Evolutionary conservation across 2,329 filamentous ascomycete genomes (phyloP).

Genomic region (Saccharata proteae): DNA sequence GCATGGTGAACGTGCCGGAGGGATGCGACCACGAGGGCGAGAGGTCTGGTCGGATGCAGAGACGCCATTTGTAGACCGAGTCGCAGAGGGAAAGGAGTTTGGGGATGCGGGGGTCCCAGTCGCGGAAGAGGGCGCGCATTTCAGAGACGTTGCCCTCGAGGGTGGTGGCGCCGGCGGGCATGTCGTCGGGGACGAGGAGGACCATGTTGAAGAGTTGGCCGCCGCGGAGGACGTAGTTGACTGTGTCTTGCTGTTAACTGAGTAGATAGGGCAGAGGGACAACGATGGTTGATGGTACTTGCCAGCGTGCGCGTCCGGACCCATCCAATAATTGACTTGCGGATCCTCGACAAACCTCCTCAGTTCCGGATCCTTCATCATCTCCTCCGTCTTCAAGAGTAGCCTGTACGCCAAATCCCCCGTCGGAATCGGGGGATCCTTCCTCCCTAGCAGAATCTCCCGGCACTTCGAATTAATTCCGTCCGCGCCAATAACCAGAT

Average conservation of each 20-base stretch:
- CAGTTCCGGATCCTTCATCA: constrained; percentile 36
- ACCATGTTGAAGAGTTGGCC: constrained; percentile 41
- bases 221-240: constrained; percentile 39
- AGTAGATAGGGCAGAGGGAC: too few relatives aligned
- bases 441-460: constrained; percentile 31
- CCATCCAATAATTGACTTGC: constrained; percentile 42
- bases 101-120: constrained; percentile 42
- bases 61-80: constrained; percentile 48
- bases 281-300: too few relatives aligned
- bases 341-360: constrained; percentile 33
- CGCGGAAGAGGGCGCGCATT: constrained; percentile 41
- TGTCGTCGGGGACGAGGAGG: constrained; percentile 38
- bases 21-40: constrained; percentile 45
- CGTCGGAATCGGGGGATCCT: constrained; percentile 36
- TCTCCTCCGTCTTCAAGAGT: constrained; percentile 32
- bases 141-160: constrained; percentile 40
- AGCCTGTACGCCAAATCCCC: constrained; percentile 41
- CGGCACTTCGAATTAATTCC: constrained; percentile 35
- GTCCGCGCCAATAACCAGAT: constrained; percentile 38
- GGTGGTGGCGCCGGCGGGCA: constrained; percentile 33
- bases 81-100: constrained; percentile 47
- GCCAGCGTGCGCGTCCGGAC: constrained; percentile 38
- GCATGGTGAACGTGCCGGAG: constrained; percentile 43
- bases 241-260: constrained; percentile 16
- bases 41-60: constrained; percentile 44